Base-by-base conservation (phyloP, 495 filamentous ascomycete species). In the Tuber melanosporum region DNA sequence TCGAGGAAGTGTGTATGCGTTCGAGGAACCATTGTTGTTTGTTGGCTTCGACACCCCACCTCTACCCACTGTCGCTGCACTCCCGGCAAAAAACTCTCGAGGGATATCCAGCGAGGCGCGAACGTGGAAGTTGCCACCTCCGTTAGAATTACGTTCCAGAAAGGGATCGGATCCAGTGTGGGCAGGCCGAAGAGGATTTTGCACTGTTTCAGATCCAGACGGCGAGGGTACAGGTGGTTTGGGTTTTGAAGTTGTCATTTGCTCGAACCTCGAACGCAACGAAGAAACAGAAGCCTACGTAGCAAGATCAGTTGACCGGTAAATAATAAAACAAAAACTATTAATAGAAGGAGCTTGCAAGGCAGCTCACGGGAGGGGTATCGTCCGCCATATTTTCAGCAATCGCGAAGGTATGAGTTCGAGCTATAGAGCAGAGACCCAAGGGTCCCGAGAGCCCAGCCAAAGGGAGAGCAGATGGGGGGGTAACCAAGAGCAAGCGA, bases 201-300 rank as follows among this genome's bases (percentile, higher is more conserved):
- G 26, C 4, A 66, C 15, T 36, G 26, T 36, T 36, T 66, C 57
- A 14, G 57, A 66, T 32, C 12, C 26, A 19, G 26, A 36, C 57
- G 57, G 57, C 26, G 57, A 6, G 32, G 57, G 57, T 2, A 36
- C 26, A 84, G 83, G 76, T 84, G 83, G 79, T 84, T 86, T 71
- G 78, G 84, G 46, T 74, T 81, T 71, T 71, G 77, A 81, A 62
- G 85, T 82, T 52, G 91, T 88, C 84, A 97, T 90, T 75, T 92
- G 92, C 87, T 99, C 95, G 82, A 99, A 99, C 83, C 95, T 92
- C 66, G 94, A 95, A 71, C 93, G 89, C 46, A 98, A 87, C 70
- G 95, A 97, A 66, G 95, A 99, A 42, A 99, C 95, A 0, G 95
- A 83, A 73, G 81, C 81, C 81, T 83, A 69, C 26, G 22, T 43